Base-by-base conservation (phyloP, 352 stramenopile genomes). In the Phytophthora parvispora region DNA sequence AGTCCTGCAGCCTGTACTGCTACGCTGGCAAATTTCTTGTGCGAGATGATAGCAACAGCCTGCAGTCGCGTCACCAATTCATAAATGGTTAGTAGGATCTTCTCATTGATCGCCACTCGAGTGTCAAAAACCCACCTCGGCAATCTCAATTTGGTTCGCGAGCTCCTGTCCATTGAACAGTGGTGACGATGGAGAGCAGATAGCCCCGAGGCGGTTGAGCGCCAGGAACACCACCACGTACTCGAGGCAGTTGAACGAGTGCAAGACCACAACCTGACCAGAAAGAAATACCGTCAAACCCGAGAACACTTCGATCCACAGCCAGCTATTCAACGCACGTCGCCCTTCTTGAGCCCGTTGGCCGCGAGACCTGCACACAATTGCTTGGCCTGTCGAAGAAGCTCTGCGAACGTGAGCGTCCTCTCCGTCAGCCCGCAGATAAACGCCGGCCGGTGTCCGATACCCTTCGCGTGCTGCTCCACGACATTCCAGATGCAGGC, bases 181-280 rank as follows among this genome's bases (percentile, higher is more conserved):
- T 2, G 80, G 76, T 0, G 79, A 81, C 29, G 76, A 64, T 3
- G 83, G 64, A 27, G 80, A 83, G 56, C 78, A 81, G 24, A 85
- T 76, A 9, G 67, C 83, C 9, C 77, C 68, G 6, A 91, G 64
- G n/a, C 74, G 70, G 13, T 67, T 82, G 9, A 89, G 57, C 10
- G 83, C 83, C 32, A 84, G 64, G 56, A 86, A 84, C 22, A 91
- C 69, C 28, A 88, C 56, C 5, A 80, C 77, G 29, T 81, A 89
- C 61, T 91, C 81, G 42, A 89, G 57, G 65, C 76, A 88, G 73
- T 91, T 91, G 60, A 84, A 67, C 59, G 75, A 81, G 56, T 86
- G 75, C 27, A 87, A 49, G 13, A 84, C 53, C 29, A 89, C 72
- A n/a, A 83, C 74, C 75, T 66, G 20, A 32, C 63, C 22, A 38